Evolutionary conservation across 352 stramenopile genomes (phyloP), one percentile per base, ranked within the genome.

Genomic region (Globisporangium yorkense): DNA sequence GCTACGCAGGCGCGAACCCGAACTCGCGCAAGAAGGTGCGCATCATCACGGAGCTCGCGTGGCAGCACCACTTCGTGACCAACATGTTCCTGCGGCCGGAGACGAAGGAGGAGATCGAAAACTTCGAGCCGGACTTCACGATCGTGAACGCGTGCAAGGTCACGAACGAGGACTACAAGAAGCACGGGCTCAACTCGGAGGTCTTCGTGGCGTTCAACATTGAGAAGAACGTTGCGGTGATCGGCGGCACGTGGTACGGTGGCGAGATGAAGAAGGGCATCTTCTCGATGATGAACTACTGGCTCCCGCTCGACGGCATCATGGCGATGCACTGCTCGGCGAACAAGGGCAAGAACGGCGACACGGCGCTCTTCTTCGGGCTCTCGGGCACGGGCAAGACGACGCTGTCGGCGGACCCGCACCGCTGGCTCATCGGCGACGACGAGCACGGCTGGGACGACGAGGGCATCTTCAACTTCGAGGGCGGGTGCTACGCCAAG

Each of bases 211-310:
- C 92, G 18, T 98, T 99, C 75, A 98, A 99, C 73, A 83, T 99
- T 57, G 96, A 98, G 67, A 96, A 98, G 69, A 85, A 96, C 56
- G 77, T 94, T 45, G 95, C 93, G 44, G 85, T 99, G 48, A 98
- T 98, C 56, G 93, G 94, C 56, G 96, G 95, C 54, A 98, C 96
- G 7, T 98, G 86, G 84, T 99, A 99, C 77, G 96, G 95, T 52
- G 97, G 96, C 45, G 96, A 99, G 75, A 99, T 98, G 82, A 99
- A 99, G 80, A 99, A 99, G 77, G 96, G 96, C 31, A 98, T 99
- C 65, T 99, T 99, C 65, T 94, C 81, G 56, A 88, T 99, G 73
- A 99, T 99, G 96, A 99, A 99, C 78, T 99, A 98, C 79, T 98
- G 86, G 88, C 75, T 99, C 35, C 96, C 96, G 33, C 82, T 98